A percentile compares a stretch with the other conserved stretches of the same genome.
Conservation (phyloP, 257 asterid species). For the Voacanga thouarsii region DNA sequence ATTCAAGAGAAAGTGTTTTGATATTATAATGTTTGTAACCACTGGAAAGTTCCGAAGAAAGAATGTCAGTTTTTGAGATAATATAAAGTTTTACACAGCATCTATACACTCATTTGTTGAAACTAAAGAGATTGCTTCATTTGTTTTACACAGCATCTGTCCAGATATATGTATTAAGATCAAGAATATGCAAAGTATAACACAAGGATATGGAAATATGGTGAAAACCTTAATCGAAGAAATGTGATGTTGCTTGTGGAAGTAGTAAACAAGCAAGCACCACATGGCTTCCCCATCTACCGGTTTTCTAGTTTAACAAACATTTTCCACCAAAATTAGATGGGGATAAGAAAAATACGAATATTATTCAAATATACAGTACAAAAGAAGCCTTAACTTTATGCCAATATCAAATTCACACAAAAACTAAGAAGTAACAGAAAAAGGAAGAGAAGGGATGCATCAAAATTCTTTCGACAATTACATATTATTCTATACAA, state of each 20-base stretch:
- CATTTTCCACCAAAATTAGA: too few relatives aligned
- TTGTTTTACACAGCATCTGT: conserved; percentile 32
- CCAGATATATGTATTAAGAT: conserved; percentile 3
- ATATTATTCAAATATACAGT: too few relatives aligned
- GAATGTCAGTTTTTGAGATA: conserved; percentile 83
- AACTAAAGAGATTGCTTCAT: conserved; percentile 70
- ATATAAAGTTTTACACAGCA: conserved; percentile 93
- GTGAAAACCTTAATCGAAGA: conserved; percentile 58
- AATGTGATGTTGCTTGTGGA: conserved; percentile 68
- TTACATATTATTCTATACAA: too few relatives aligned
- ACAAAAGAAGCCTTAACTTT: too few relatives aligned
- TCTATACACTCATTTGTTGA: conserved; percentile 83
- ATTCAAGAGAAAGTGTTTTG: conserved; percentile 15
- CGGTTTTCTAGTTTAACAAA: too few relatives aligned
- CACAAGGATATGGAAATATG: conserved; percentile 7
- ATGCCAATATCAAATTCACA: too few relatives aligned
- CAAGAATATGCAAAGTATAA: background rate
- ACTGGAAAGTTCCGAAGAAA: conserved; percentile 92
- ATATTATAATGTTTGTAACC: conserved; percentile 40
- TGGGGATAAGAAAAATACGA: too few relatives aligned
- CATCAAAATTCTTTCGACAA: too few relatives aligned
- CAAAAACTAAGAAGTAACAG: too few relatives aligned
- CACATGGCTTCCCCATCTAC: conserved; percentile 98
- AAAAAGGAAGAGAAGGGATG: too few relatives aligned
- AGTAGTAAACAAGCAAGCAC: conserved; percentile 97